These are phyloP conservation scores for Globisporangium viniferum DNA, from an alignment of 352 stramenopile genomes.

Conservation along the genomic window DNA sequence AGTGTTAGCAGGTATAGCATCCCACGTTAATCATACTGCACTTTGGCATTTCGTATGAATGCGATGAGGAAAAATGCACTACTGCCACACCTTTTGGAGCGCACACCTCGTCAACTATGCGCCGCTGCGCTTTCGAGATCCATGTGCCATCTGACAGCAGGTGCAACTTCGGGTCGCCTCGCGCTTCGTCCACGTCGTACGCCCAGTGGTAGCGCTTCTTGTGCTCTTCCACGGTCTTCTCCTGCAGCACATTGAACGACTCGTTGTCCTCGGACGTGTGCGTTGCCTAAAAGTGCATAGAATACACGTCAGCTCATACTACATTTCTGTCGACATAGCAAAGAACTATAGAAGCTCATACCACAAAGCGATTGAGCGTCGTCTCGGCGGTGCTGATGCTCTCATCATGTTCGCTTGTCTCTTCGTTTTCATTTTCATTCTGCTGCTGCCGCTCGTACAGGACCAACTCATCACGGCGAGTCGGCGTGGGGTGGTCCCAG, in stretches of 20 bases:
- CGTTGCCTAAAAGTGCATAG: constrained; percentile 32
- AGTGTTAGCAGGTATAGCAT: neutral
- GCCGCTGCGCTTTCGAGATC: constrained; percentile 65
- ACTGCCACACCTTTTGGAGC: constrained; percentile 42
- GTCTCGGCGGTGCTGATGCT: constrained; percentile 15
- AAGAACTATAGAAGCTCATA: constrained; percentile 11
- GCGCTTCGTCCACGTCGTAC: constrained; percentile 49
- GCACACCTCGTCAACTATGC: constrained; percentile 55
- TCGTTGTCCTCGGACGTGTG: constrained; percentile 87
- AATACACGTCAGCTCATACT: too few species aligned
- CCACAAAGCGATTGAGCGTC: constrained; percentile 75
- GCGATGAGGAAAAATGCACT: neutral
- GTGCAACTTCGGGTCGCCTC: constrained; percentile 64
- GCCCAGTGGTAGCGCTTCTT: constrained; percentile 75
- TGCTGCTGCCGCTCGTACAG: constrained; percentile 1
- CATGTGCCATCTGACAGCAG: constrained; percentile 66
- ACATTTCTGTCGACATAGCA: too few species aligned
- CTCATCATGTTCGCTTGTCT: neutral
- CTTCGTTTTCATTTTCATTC: neutral
- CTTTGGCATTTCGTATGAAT: neutral
- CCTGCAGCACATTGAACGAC: constrained; percentile 70
- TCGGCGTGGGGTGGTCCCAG: constrained; percentile 67
- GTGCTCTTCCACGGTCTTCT: constrained; percentile 67
- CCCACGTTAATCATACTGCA: neutral
- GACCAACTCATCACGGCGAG: constrained; percentile 1